Percentiles rank a stretch among this genome's conserved stretches.
Conservation (phyloP, 306 rosid species). For the Dryas alaskensis region DNA sequence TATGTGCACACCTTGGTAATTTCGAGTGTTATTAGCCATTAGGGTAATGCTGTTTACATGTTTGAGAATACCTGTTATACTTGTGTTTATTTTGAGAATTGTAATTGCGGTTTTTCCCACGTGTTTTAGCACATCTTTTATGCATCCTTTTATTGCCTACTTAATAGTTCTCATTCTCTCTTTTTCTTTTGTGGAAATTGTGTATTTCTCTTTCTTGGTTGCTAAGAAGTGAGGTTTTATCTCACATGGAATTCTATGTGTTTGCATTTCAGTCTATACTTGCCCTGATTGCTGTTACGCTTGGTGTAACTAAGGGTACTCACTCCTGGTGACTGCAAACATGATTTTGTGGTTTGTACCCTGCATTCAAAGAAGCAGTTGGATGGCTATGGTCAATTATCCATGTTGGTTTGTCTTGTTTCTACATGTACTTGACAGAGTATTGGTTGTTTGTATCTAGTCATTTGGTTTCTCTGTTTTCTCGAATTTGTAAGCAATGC, state of each 20-base stretch:
- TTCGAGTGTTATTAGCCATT: neutral
- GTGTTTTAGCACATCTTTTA: neutral
- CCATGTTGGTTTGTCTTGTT: neutral
- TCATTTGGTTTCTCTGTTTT: neutral
- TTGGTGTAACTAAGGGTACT: constrained; percentile 43
- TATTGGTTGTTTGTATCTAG: neutral
- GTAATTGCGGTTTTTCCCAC: neutral
- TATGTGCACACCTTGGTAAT: neutral
- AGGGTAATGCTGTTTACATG: neutral
- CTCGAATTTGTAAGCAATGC: neutral
- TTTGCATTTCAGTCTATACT: constrained; percentile 53
- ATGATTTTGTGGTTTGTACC: neutral
- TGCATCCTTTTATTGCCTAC: neutral
- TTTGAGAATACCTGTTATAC: neutral
- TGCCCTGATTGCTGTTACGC: constrained; percentile 42
- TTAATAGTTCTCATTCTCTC: neutral
- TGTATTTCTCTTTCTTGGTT: too few relatives aligned
- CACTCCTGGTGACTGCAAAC: constrained; percentile 24
- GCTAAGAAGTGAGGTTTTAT: neutral
- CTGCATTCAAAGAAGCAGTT: neutral
- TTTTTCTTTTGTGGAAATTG: neutral
- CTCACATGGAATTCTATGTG: constrained; percentile 18
- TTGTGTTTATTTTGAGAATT: neutral
- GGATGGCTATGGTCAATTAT: neutral
- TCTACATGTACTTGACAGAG: constrained; percentile 3